These are phyloP conservation scores for Leccinum proliferum DNA, from an alignment of 1,284 basidiomycete genomes.

Conservation along the genomic window DNA sequence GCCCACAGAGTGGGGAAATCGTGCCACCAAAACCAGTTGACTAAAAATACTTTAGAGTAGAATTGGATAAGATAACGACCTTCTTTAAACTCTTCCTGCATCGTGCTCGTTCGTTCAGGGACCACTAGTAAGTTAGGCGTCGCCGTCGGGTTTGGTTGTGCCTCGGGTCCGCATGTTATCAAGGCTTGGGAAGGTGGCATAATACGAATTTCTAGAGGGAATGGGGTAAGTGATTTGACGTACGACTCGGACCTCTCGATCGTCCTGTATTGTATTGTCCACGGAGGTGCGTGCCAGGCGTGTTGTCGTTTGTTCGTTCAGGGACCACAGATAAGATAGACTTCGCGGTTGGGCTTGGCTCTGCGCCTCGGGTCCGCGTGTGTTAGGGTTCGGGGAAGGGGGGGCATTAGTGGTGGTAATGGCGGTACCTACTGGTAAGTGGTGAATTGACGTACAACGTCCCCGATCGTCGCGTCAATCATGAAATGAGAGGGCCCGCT, in stretches of 20 bases:
- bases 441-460: background rate
- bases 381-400: background rate
- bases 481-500: background rate
- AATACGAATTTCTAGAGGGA: background rate
- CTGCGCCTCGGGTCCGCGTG: constrained; percentile 10
- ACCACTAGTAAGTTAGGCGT: background rate
- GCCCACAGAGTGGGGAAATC: background rate
- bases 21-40: background rate
- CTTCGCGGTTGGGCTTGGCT: background rate
- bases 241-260: background rate
- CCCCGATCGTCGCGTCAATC: background rate
- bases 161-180: background rate
- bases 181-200: background rate
- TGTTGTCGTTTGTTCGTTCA: background rate
- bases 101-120: background rate
- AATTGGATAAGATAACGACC: background rate
- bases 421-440: background rate
- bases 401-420: background rate
- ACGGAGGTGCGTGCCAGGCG: background rate
- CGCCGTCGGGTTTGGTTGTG: background rate
- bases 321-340: background rate
- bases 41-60: background rate
- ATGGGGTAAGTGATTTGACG: background rate
- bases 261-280: background rate
- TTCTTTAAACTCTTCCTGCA: background rate